phyloP scores from a whole-genome alignment of 169 alveolate genomes.

The Plasmodium vivax region DNA sequence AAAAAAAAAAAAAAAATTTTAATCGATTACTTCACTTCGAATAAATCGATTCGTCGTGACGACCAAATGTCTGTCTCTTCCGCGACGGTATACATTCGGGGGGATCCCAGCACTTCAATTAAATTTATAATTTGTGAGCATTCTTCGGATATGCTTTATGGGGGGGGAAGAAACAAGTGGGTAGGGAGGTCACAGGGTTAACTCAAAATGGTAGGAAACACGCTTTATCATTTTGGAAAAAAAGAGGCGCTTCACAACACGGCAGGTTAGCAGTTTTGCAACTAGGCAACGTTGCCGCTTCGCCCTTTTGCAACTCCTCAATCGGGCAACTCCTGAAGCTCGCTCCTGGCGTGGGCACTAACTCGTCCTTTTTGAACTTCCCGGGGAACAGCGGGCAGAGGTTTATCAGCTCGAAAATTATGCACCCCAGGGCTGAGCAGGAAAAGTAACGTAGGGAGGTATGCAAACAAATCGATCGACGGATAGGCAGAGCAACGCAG shows the following conservation, averaged over 20 bases:
- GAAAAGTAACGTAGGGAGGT: background rate
- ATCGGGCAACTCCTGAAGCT: background rate
- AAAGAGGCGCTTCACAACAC: background rate
- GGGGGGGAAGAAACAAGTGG: background rate
- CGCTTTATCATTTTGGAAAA: background rate
- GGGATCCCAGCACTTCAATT: constrained; percentile 73
- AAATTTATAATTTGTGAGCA: constrained; percentile 72
- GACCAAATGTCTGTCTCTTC: background rate
- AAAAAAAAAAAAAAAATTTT: background rate
- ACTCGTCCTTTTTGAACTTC: constrained; percentile 64
- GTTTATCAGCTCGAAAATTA: constrained; percentile 63
- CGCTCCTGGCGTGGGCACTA: background rate
- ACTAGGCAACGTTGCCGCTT: constrained; percentile 13
- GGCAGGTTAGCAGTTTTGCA: background rate
- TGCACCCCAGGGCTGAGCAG: constrained; percentile 57
- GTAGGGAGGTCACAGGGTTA: background rate
- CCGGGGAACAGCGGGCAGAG: constrained; percentile 72
- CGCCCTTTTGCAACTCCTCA: background rate
- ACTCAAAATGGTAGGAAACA: background rate
- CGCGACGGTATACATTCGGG: constrained; percentile 31
- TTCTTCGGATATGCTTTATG: constrained; percentile 59
- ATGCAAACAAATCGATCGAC: background rate
- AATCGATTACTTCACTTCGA: background rate
- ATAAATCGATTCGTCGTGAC: background rate
- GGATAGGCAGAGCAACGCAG: background rate